Evolutionary conservation across 306 rosid genomes (phyloP).

Genomic region (Adenanthera pavonina): DNA sequence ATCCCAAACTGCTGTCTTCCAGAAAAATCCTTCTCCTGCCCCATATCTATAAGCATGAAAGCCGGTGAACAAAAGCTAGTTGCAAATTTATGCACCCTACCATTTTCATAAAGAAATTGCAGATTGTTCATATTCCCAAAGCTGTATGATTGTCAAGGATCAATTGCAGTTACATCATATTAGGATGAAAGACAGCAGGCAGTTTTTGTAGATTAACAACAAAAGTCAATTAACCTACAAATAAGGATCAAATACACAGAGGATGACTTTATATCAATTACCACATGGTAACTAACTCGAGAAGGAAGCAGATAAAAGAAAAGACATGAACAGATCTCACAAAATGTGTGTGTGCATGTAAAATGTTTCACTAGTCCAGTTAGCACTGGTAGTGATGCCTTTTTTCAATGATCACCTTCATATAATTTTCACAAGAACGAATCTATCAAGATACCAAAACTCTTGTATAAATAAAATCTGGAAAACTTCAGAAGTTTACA

Average conservation of each 20-base stretch:
- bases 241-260: slow-evolving; percentile 25
- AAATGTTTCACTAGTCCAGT: slow-evolving; percentile 35
- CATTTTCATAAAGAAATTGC: slow-evolving; percentile 93
- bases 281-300: slow-evolving; percentile 19
- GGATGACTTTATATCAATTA: slow-evolving; percentile 1
- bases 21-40: slow-evolving; percentile 52
- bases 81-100: slow-evolving; percentile 93
- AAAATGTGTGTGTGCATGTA: slow-evolving; percentile 5
- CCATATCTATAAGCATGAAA: slow-evolving; percentile 81
- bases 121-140: slow-evolving; percentile 77
- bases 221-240: slow-evolving; percentile 1
- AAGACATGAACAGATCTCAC: slow-evolving; percentile 20
- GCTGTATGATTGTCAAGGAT: slow-evolving; percentile 72
- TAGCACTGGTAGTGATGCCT: slow-evolving; percentile 15
- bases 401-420: slow-evolving; percentile 6
- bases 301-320: slow-evolving; percentile 19
- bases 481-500: slow-evolving; percentile 35
- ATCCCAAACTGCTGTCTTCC: slow-evolving; percentile 48
- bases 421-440: neutral
- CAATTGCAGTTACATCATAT: slow-evolving; percentile 23
- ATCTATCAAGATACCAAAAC: slow-evolving; percentile 23
- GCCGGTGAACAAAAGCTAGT: slow-evolving; percentile 96
- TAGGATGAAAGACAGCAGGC: slow-evolving; percentile 24
- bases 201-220: slow-evolving; percentile 14
- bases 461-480: slow-evolving; percentile 24